Evolutionary conservation across 176 grass and related monocot genomes (phyloP), one percentile per base, ranked within the genome.

Genomic region (Rhynchospora tenuis): DNA sequence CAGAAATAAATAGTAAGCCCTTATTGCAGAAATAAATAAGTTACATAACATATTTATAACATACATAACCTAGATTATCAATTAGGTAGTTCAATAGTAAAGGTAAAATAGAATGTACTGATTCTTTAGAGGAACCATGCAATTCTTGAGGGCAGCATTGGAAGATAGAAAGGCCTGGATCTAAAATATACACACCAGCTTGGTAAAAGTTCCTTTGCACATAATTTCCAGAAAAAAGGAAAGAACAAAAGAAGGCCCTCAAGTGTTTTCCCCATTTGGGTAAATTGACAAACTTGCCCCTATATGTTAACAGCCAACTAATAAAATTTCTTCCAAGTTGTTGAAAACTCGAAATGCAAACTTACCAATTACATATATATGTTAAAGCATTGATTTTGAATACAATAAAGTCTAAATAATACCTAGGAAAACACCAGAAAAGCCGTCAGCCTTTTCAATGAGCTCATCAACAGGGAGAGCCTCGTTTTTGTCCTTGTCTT

Each of bases 341-440:
- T 71, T 71, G 42, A n/a, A n/a, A n/a, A n/a, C n/a, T n/a, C n/a
- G n/a, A 71, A n/a, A 19, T 71, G 44, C 6, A 45, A 22, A 19
- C 38, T 45, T 71, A 42, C n/a, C 11, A 4, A 72, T 44, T 22
- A 72, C 14, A 47, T 46, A 72, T n/a, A 12, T 47, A 19, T 12
- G 22, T 62, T 60, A 4, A 80, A 80, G 19, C 52, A 59, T 31
- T 20, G 9, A 80, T 5, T 80, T 16, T 22, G 10, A 24, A 51
- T 73, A 73, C 26, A 70, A 9, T 73, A 26, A 73, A 79, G 22
- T 26, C 13, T 59, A 54, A 64, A 62, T 10, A 75, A 15, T 75
- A 90, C 89, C 89, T 5, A 91, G 94, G 68, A 97, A 97, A 82
- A 97, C 91, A 56, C 94, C 94, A 59, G 94, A 89, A 76, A n/a